Evolutionary conservation across 192 early-diverging fungal species (phyloP).

Genomic region (Coemansia sp.): DNA sequence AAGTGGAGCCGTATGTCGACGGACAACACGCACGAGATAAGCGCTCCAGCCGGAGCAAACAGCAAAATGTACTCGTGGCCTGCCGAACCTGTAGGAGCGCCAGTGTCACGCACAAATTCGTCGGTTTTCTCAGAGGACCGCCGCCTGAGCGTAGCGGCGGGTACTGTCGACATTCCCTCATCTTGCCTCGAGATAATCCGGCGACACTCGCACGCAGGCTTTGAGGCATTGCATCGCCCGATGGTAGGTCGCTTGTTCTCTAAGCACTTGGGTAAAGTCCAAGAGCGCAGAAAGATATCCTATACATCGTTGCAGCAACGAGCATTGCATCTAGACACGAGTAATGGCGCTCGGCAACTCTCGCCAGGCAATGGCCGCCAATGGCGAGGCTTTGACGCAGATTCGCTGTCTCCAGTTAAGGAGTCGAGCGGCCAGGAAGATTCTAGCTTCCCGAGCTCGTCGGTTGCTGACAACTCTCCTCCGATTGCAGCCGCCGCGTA

Average conservation of each 20-base stretch:
- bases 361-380: not conserved
- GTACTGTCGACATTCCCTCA: constrained; percentile 52
- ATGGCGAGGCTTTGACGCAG: constrained; percentile 21
- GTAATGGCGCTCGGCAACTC: not conserved
- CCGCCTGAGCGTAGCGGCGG: constrained; percentile 51
- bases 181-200: constrained; percentile 47
- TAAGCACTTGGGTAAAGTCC: constrained; percentile 49
- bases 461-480: not conserved
- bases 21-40: constrained; percentile 39
- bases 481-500: not conserved
- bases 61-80: constrained; percentile 50
- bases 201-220: constrained; percentile 48
- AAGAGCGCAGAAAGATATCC: constrained; percentile 46
- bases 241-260: constrained; percentile 51
- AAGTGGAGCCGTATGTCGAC: constrained; percentile 45
- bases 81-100: constrained; percentile 10
- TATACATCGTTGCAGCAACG: constrained; percentile 28
- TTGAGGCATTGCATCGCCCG: constrained; percentile 45
- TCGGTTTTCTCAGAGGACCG: constrained; percentile 34
- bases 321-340: not conserved
- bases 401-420: constrained; percentile 34
- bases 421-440: constrained; percentile 28
- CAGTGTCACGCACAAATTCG: constrained; percentile 18
- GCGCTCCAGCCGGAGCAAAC: constrained; percentile 41
- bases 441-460: constrained; percentile 9